These are phyloP conservation scores for Brettanomyces nanus DNA, from an alignment of 805 yeast species.

Conservation along the genomic window DNA sequence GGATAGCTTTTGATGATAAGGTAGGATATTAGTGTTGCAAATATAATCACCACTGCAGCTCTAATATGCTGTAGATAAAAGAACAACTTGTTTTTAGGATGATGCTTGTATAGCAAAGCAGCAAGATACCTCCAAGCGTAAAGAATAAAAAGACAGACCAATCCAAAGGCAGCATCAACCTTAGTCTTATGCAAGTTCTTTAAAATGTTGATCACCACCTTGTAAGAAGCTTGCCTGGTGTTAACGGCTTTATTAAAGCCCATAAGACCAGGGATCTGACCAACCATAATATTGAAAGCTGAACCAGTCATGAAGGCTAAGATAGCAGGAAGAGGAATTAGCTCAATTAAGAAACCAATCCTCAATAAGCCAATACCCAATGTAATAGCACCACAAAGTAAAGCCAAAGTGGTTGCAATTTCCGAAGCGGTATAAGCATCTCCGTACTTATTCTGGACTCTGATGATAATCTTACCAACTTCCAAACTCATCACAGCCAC, in stretches of 20 bases:
- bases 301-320: slow-evolving; percentile 95
- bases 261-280: slow-evolving; percentile 83
- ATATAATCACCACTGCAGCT: slow-evolving; percentile 72
- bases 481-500: slow-evolving; percentile 93
- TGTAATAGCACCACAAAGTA: slow-evolving; percentile 81
- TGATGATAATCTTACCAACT: slow-evolving; percentile 67
- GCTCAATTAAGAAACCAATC: slow-evolving; percentile 81
- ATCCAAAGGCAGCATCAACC: slow-evolving; percentile 84
- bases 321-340: slow-evolving; percentile 86
- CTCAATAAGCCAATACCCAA: slow-evolving; percentile 75
- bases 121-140: slow-evolving; percentile 63
- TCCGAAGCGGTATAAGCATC: slow-evolving; percentile 46
- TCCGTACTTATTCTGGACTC: slow-evolving; percentile 41
- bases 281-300: slow-evolving; percentile 71
- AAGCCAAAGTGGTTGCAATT: slow-evolving; percentile 72
- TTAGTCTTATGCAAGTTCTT: slow-evolving; percentile 62
- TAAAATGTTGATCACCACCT: slow-evolving; percentile 61
- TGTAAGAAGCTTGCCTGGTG: slow-evolving; percentile 64
- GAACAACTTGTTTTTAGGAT: slow-evolving; percentile 50
- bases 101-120: slow-evolving; percentile 52
- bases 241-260: slow-evolving; percentile 62
- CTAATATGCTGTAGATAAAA: slow-evolving; percentile 73
- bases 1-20: slow-evolving; percentile 46
- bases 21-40: slow-evolving; percentile 80
- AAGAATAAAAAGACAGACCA: slow-evolving; percentile 63